These are phyloP conservation scores for Xylariaceae sp. DNA, from an alignment of 2,329 filamentous ascomycete species.

Conservation along the genomic window DNA sequence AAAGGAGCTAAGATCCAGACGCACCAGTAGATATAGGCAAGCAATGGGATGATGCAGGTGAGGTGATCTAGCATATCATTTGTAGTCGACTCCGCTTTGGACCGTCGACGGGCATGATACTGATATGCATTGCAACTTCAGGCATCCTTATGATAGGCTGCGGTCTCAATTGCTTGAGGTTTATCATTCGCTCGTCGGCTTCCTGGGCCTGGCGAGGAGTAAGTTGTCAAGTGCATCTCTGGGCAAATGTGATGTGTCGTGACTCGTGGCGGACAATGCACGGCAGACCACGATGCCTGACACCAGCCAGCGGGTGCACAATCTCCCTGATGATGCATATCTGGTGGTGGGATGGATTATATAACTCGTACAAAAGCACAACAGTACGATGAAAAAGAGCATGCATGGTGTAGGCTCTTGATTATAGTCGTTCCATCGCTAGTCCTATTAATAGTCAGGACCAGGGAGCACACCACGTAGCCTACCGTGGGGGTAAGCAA, in stretches of 20 bases:
- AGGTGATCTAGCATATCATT: slow-evolving; percentile 15
- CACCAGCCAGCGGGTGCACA: no score
- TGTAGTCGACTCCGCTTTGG: slow-evolving; percentile 8
- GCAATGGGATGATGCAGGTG: slow-evolving; percentile 8
- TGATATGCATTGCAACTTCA: slow-evolving; percentile 15
- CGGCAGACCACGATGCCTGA: no score
- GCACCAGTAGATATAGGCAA: slow-evolving; percentile 7
- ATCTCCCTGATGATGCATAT: no score
- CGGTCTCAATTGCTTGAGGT: slow-evolving; percentile 7
- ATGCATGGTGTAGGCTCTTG: no score
- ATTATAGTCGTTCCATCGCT: no score
- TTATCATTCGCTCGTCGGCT: slow-evolving; percentile 8
- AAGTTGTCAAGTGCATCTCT: slow-evolving; percentile 7
- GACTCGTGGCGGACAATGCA: no score
- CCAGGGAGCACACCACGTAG: no score
- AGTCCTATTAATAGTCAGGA: no score
- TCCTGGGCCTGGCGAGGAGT: slow-evolving; percentile 6
- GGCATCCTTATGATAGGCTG: slow-evolving; percentile 10
- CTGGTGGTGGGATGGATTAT: no score
- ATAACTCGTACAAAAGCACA: no score
- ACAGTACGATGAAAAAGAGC: no score
- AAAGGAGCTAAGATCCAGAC: slow-evolving; percentile 1
- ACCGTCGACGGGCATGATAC: slow-evolving; percentile 11
- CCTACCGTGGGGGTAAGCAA: no score
- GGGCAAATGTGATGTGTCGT: not conserved